These are phyloP conservation scores for Perkinsus marinus DNA, from an alignment of 169 alveolate species.

Conservation along the genomic window DNA sequence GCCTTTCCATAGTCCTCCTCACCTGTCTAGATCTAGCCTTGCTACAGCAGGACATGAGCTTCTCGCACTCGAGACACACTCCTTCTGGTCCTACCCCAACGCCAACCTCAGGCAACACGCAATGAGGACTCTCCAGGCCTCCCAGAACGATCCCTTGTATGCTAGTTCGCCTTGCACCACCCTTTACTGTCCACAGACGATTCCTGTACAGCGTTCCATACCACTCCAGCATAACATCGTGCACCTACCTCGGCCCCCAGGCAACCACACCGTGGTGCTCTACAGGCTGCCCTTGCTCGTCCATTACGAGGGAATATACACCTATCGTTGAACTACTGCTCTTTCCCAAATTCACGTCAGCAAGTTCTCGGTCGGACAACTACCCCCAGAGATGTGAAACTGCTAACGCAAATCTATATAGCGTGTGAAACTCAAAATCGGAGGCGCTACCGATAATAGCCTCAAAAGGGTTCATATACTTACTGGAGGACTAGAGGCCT, in stretches of 20 bases:
- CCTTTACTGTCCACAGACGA: not conserved
- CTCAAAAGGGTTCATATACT: too few species aligned
- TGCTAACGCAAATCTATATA: too few species aligned
- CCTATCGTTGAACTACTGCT: too few species aligned
- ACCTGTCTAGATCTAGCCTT: not conserved
- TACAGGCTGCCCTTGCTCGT: too few species aligned
- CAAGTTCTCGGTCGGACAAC: too few species aligned
- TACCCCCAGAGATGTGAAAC: too few species aligned
- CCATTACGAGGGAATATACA: too few species aligned
- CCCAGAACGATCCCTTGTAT: not conserved
- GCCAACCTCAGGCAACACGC: not conserved
- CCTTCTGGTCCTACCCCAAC: not conserved
- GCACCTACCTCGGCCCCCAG: not conserved
- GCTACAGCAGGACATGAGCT: not conserved
- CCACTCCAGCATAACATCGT: not conserved
- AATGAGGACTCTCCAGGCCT: not conserved
- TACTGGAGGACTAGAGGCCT: too few species aligned
- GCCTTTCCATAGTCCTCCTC: not conserved
- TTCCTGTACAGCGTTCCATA: not conserved
- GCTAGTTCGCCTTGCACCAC: not conserved
- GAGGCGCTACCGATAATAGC: too few species aligned
- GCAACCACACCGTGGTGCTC: not conserved
- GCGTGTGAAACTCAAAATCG: too few species aligned
- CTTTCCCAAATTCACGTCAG: too few species aligned
- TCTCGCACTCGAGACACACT: not conserved